Conservation (phyloP, 106 monocot species). For the Vanilla planifolia region DNA sequence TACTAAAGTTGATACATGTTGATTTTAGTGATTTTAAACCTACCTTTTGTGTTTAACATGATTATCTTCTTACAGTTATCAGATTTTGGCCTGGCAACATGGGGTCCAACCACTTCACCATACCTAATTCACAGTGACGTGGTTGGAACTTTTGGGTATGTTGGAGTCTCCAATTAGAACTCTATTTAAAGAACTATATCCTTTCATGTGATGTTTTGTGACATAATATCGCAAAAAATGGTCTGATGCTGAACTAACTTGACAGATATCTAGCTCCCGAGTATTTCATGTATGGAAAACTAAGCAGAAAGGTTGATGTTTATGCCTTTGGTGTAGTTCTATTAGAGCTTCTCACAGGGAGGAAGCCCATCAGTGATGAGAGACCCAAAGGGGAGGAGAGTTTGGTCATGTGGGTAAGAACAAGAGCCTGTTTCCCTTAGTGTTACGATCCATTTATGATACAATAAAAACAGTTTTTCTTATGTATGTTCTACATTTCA, state of each 20-base stretch:
- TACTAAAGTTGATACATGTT: background rate
- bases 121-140: conserved; percentile 17
- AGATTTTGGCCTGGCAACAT: conserved; percentile 23
- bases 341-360: conserved; percentile 74
- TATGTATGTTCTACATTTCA: background rate
- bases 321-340: conserved; percentile 87
- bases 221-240: too few relatives aligned
- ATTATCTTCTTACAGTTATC: conserved; percentile 11
- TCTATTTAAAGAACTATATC: conserved; percentile 6
- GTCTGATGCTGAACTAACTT: background rate
- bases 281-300: conserved; percentile 86
- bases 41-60: background rate
- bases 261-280: conserved; percentile 79
- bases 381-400: conserved; percentile 64
- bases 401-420: conserved; percentile 80
- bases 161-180: background rate
- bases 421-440: background rate
- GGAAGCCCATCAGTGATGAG: conserved; percentile 59
- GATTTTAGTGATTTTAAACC: background rate
- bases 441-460: too few relatives aligned
- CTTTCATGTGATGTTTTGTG: background rate
- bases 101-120: conserved; percentile 15
- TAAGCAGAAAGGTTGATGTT: conserved; percentile 83
- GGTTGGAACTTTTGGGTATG: conserved; percentile 30
- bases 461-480: too few relatives aligned